Conservation (phyloP, 495 filamentous ascomycete species). For the Aspergillus bridgeri region DNA sequence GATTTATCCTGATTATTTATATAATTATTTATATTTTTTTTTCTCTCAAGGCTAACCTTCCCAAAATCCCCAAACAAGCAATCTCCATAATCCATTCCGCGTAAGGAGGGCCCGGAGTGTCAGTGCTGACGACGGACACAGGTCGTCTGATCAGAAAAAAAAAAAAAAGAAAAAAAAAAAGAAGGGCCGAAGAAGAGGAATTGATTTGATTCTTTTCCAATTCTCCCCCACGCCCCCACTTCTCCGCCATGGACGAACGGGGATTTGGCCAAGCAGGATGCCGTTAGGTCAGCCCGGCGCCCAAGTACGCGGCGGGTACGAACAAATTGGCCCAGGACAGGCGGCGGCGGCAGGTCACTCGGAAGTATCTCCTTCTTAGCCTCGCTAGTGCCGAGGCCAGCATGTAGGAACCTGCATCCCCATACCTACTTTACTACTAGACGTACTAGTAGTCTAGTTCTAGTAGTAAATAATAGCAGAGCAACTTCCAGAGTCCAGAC, state of each 20-base stretch:
- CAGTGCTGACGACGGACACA: conserved; percentile 24
- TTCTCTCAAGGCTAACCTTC: conserved; percentile 8
- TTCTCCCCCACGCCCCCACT: conserved; percentile 26
- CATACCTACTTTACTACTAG: no score
- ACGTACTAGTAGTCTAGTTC: no score
- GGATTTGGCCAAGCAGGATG: conserved; percentile 2
- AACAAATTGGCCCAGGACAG: not conserved
- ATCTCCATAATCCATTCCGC: conserved; percentile 1
- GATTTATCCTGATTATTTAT: no score
- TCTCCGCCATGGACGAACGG: conserved; percentile 26
- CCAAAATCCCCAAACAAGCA: conserved; percentile 8
- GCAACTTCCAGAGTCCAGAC: not conserved
- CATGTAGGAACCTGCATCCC: not conserved
- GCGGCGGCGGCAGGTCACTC: no score
- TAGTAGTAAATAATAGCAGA: no score
- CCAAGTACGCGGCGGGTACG: no score
- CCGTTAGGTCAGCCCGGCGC: not conserved
- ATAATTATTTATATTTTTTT: no score
- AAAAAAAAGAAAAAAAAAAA: not conserved
- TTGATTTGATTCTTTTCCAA: not conserved
- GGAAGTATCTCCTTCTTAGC: no score
- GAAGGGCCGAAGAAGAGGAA: not conserved
- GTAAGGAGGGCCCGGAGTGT: conserved; percentile 3
- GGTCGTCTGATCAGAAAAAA: conserved; percentile 46
- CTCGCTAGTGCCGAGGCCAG: no score